A percentile compares a stretch with the other conserved stretches of the same genome.
Evolutionary conservation across 495 filamentous ascomycete genomes (phyloP).

Genomic region (Aspergillus ellipticus): DNA sequence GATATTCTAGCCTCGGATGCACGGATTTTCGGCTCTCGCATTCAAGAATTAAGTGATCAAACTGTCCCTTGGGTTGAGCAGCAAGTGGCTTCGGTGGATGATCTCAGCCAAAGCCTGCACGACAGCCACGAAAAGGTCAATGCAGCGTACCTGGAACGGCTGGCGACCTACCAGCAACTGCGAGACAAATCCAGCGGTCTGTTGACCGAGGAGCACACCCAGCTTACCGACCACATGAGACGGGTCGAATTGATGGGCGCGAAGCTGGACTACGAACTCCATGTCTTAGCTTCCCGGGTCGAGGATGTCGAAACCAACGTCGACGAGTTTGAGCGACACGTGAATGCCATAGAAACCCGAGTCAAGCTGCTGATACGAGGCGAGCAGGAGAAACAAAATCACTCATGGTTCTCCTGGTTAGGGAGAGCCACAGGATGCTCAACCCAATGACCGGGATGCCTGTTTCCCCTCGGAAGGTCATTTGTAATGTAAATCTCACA

Average conservation of each 20-base stretch:
- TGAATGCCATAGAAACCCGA: slow-evolving; percentile 71
- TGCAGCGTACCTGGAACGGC: slow-evolving; percentile 60
- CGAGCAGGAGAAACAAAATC: slow-evolving; percentile 60
- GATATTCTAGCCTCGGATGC: slow-evolving; percentile 56
- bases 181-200: slow-evolving; percentile 63
- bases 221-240: slow-evolving; percentile 69
- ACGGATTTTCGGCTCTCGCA: slow-evolving; percentile 53
- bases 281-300: slow-evolving; percentile 73
- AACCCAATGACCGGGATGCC: not conserved
- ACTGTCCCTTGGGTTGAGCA: slow-evolving; percentile 62
- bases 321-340: slow-evolving; percentile 74
- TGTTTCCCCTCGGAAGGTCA: not conserved
- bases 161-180: slow-evolving; percentile 60
- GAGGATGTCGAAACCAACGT: slow-evolving; percentile 85
- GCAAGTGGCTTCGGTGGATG: slow-evolving; percentile 59
- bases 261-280: slow-evolving; percentile 92
- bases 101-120: slow-evolving; percentile 57
- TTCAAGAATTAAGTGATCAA: slow-evolving; percentile 45
- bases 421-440: slow-evolving; percentile 7
- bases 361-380: slow-evolving; percentile 64
- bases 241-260: slow-evolving; percentile 79
- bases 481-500: not conserved
- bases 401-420: slow-evolving; percentile 50
- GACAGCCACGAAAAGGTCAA: slow-evolving; percentile 65
- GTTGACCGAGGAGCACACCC: slow-evolving; percentile 59